Percentiles rank a stretch among this genome's conserved stretches.
phyloP scores from a whole-genome alignment of 805 yeast genomes.

The Tetrapisispora taiwanensis region DNA sequence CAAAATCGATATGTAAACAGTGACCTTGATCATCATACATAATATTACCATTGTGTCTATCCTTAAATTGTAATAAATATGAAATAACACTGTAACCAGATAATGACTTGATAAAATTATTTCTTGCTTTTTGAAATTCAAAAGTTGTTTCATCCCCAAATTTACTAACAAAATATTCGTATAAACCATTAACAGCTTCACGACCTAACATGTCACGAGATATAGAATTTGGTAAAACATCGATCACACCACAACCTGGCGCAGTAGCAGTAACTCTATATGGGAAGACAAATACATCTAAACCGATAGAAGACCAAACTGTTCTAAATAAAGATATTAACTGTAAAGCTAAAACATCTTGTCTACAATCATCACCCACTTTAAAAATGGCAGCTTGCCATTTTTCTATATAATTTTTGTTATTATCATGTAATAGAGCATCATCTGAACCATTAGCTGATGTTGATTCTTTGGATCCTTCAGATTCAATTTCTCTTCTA shows the following conservation, averaged over 20 bases:
- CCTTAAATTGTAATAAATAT: slow-evolving; percentile 85
- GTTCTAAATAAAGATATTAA: slow-evolving; percentile 83
- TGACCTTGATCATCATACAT: slow-evolving; percentile 95
- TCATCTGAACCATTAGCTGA: background rate
- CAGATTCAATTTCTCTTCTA: slow-evolving; percentile 38
- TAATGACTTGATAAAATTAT: slow-evolving; percentile 83
- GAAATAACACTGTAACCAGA: slow-evolving; percentile 93
- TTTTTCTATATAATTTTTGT: slow-evolving; percentile 36
- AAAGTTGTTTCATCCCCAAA: slow-evolving; percentile 91
- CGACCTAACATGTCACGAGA: slow-evolving; percentile 98
- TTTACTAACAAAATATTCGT: slow-evolving; percentile 82
- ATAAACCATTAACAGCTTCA: slow-evolving; percentile 95
- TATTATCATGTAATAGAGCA: background rate
- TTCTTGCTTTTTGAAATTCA: slow-evolving; percentile 84
- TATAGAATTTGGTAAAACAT: slow-evolving; percentile 88
- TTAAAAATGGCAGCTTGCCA: slow-evolving; percentile 97
- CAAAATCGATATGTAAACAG: slow-evolving; percentile 92
- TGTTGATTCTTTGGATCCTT: slow-evolving; percentile 32
- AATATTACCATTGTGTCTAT: slow-evolving; percentile 96
- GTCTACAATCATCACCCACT: slow-evolving; percentile 98
- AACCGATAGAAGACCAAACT: slow-evolving; percentile 79
- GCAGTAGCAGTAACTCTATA: slow-evolving; percentile 96
- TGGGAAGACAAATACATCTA: slow-evolving; percentile 87
- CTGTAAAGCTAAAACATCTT: slow-evolving; percentile 90
- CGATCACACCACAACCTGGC: slow-evolving; percentile 98